Evolutionary conservation across 352 stramenopile species (phyloP), one percentile per base, ranked within the genome.

Genomic region (Paralagenidium karlingii): DNA sequence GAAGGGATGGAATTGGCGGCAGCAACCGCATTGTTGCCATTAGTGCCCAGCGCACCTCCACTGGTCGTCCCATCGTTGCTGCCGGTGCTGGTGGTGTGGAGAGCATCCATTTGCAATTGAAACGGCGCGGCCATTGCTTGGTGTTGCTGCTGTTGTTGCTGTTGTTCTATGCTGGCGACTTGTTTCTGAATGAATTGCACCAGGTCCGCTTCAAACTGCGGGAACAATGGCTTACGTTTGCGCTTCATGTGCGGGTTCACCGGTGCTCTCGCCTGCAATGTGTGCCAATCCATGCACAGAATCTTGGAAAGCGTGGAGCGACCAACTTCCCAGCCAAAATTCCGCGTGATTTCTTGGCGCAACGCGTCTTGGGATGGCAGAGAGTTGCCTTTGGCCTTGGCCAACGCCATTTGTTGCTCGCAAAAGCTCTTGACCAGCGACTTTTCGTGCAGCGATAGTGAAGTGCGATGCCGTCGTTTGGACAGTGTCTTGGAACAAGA

Each of bases 251-350:
- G 63, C 8, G 63, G 58, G 37, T 85, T 85, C n/a, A 62, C 60
- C 10, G 65, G 58, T 13, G 47, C 51, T 13, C 69, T 51, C 6
- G 53, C 47, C 25, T 70, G 55, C 30, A 82, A 51, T 36, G 57
- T 44, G 33, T 63, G 56, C 70, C 70, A 85, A 46, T 85, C 63
- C 51, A 80, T 60, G 16, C 58, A 55, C 39, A 85, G 56, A 48
- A 85, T 79, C 51, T 81, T 82, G 20, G 71, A 85, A 19, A 85
- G 56, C 40, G 71, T 85, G 28, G 71, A 85, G 34, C 71, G 71
- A 3, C 71, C 71, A 19, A 76, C 63, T 8, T 60, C 51, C 66
- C 66, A 82, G 19, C 71, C 68, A 25, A 82, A 82, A 38, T 66
- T 65, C 31, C 43, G 29, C 11, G 45, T 47, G 37, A 85, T 59